These are phyloP conservation scores for Aspergillus jensenii DNA, from an alignment of 2,329 filamentous ascomycete genomes.

Conservation along the genomic window DNA sequence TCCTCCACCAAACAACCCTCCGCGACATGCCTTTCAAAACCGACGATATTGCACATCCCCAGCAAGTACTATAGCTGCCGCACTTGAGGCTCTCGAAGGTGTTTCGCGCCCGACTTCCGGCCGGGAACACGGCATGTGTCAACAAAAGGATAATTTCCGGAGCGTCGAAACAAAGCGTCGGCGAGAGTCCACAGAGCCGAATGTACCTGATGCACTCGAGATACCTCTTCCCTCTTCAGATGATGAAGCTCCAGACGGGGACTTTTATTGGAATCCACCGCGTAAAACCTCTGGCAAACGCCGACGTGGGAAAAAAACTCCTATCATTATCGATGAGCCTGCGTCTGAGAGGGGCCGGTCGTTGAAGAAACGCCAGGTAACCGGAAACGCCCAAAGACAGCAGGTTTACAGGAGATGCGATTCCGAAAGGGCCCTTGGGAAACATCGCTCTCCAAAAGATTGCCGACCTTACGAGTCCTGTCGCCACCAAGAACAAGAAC, in stretches of 20 bases:
- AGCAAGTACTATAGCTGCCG: not conserved
- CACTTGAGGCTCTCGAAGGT: conserved; percentile 12
- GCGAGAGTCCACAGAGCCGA: conserved; percentile 16
- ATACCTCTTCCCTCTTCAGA: conserved; percentile 43
- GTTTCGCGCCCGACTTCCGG: conserved; percentile 12
- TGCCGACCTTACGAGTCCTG: conserved; percentile 22
- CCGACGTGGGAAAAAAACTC: conserved; percentile 15
- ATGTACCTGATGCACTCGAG: conserved; percentile 22
- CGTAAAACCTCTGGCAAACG: conserved; percentile 8
- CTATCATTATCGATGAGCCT: conserved; percentile 10
- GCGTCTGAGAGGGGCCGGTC: conserved; percentile 1
- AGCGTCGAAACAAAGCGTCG: conserved; percentile 23
- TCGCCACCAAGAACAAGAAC: conserved; percentile 14
- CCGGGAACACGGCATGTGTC: conserved; percentile 18
- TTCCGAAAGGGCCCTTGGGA: conserved; percentile 23
- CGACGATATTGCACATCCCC: conserved; percentile 22
- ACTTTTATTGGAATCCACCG: conserved; percentile 8
- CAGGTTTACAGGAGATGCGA: conserved; percentile 20
- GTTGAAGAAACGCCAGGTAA: conserved; percentile 7
- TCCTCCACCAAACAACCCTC: conserved; percentile 23
- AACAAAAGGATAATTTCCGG: conserved; percentile 25
- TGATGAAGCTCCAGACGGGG: conserved; percentile 34
- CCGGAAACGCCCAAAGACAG: conserved; percentile 23
- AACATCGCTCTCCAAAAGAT: conserved; percentile 23
- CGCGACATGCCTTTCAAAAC: conserved; percentile 13